Conservation (phyloP, 176 grass and related monocot genomes). For the Aegilops bicornis region DNA sequence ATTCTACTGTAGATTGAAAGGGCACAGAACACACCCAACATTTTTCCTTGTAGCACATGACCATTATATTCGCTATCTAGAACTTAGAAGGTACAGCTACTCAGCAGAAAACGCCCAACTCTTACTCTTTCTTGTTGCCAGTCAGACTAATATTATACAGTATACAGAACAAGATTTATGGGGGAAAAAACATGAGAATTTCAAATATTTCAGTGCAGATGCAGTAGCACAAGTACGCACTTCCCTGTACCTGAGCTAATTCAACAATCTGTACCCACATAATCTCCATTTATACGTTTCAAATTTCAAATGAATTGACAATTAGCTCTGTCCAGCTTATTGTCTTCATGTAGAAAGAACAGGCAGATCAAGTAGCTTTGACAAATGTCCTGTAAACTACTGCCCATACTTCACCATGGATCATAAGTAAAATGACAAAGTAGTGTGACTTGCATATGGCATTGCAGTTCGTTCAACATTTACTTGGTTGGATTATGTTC, state of each 20-base stretch:
- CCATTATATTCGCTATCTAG: neutral
- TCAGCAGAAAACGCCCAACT: too few species aligned
- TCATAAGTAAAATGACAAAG: neutral
- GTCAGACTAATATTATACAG: too few species aligned
- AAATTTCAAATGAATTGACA: neutral
- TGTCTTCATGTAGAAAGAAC: neutral
- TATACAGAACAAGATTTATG: too few species aligned
- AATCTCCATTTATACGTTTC: neutral
- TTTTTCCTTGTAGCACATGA: neutral
- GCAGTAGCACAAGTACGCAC: neutral
- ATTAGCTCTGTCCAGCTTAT: neutral
- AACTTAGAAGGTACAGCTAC: neutral
- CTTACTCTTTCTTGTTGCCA: too few species aligned
- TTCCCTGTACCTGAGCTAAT: neutral
- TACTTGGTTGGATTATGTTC: neutral
- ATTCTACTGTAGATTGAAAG: neutral
- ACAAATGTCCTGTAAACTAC: neutral
- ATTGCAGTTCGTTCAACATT: neutral
- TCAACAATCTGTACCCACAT: neutral
- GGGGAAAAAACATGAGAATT: too few species aligned
- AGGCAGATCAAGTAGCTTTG: neutral
- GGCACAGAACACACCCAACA: neutral
- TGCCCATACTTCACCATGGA: neutral
- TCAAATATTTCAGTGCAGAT: neutral
- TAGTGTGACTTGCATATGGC: neutral